Conservation (phyloP, 2,329 filamentous ascomycete genomes). For the Cytospora schulzeri region DNA sequence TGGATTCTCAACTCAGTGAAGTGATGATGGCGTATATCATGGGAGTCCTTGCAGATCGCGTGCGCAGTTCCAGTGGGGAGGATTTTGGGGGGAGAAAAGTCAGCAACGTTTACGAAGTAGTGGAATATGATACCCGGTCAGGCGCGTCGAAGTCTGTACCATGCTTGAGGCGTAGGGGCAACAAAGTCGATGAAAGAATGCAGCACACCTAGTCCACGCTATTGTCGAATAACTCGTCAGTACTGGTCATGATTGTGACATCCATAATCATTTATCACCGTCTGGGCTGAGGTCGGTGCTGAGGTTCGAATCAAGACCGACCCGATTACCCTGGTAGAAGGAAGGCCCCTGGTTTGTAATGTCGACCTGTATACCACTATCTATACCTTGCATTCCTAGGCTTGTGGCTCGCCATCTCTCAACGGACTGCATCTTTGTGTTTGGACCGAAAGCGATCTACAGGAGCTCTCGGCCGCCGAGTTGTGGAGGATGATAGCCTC, state of each 20-base stretch:
- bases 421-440: not conserved
- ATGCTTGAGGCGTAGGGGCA: not conserved
- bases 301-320: not conserved
- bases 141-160: not conserved
- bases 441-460: not conserved
- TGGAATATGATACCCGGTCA: constrained; percentile 18
- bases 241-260: not conserved
- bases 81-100: not conserved
- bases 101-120: not conserved
- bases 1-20: not conserved
- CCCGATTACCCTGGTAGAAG: not conserved
- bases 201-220: too few species aligned
- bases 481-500: not conserved
- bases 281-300: not conserved
- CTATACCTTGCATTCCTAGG: not conserved
- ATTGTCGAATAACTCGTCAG: not conserved
- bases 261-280: not conserved
- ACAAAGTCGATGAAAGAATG: not conserved
- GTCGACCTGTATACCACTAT: not conserved
- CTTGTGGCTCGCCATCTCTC: not conserved
- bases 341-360: not conserved
- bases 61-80: not conserved
- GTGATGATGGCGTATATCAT: not conserved
- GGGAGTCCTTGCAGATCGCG: not conserved
- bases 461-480: not conserved